A percentile compares a stretch with the other conserved stretches of the same genome.
Conservation (phyloP, 441 rosid genomes). For the Euphorbia schlechtendalii region DNA sequence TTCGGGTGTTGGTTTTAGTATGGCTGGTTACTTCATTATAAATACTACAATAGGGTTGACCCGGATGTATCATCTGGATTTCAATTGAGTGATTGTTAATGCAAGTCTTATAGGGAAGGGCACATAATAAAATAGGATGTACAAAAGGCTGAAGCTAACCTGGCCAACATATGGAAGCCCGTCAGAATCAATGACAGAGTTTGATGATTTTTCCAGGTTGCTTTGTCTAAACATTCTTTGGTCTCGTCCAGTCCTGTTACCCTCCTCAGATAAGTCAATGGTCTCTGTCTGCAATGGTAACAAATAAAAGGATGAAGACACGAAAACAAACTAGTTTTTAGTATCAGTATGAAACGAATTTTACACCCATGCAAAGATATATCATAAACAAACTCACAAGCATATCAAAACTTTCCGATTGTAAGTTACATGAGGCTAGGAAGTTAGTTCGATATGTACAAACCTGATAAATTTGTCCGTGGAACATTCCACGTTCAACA, state of each 20-base stretch:
- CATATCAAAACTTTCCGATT: not conserved
- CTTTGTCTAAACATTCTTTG: conserved; percentile 52
- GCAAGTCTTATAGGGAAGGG: not conserved
- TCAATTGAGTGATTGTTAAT: conserved; percentile 9
- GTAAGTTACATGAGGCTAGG: not conserved
- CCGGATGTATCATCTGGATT: conserved; percentile 60
- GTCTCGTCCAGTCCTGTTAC: conserved; percentile 40
- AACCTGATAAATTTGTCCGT: conserved; percentile 97
- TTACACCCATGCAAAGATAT: not conserved
- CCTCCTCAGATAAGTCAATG: conserved; percentile 60
- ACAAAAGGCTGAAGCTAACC: conserved; percentile 35
- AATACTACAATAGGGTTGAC: conserved; percentile 67
- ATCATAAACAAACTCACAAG: not conserved
- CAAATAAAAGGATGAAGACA: not conserved
- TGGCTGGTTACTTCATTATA: conserved; percentile 44
- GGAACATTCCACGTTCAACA: conserved; percentile 93
- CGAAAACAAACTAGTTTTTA: too few relatives aligned
- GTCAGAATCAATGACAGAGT: conserved; percentile 65
- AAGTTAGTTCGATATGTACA: conserved; percentile 10
- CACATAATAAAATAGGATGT: conserved; percentile 5
- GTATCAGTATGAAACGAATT: not conserved
- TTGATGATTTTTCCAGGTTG: conserved; percentile 39
- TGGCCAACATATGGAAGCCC: conserved; percentile 96
- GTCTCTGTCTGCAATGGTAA: conserved; percentile 67
- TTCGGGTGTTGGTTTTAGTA: conserved; percentile 32